Evolutionary conservation across 352 stramenopile species (phyloP).

Genomic region (Pythium pyrilobum): DNA sequence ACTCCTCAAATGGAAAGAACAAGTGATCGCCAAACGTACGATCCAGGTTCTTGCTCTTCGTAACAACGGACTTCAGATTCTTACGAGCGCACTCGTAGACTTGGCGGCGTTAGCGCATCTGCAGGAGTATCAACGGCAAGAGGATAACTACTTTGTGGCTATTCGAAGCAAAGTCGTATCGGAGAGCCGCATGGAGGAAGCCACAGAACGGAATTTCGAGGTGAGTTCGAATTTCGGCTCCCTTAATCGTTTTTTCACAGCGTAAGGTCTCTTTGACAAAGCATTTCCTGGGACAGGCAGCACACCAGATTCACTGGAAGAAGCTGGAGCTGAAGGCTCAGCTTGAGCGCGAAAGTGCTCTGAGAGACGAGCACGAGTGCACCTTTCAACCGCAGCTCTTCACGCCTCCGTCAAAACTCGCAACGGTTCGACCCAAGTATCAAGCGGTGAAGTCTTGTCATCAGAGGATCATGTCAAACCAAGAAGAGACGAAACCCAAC

Average conservation of each 20-base stretch:
- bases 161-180: slow-evolving; percentile 17
- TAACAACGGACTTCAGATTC: too few species aligned
- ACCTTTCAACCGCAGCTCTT: slow-evolving; percentile 30
- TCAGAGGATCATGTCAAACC: neutral
- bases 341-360: slow-evolving; percentile 20
- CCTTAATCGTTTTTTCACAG: neutral
- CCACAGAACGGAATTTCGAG: slow-evolving; percentile 34
- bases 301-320: slow-evolving; percentile 26
- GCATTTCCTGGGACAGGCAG: too few species aligned
- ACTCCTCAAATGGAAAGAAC: slow-evolving; percentile 6
- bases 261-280: too few species aligned
- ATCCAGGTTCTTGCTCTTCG: neutral
- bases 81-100: too few species aligned
- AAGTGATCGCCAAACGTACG: slow-evolving; percentile 4
- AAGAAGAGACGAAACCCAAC: neutral
- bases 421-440: neutral
- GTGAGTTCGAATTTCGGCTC: neutral
- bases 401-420: neutral
- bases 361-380: slow-evolving; percentile 24
- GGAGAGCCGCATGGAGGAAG: slow-evolving; percentile 14
- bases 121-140: slow-evolving; percentile 10
- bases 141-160: slow-evolving; percentile 23
- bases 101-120: neutral
- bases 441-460: neutral
- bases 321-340: slow-evolving; percentile 23